Evolutionary conservation across 2,329 filamentous ascomycete species (phyloP), one percentile per base, ranked within the genome.

Genomic region (Fusarium metavorans): DNA sequence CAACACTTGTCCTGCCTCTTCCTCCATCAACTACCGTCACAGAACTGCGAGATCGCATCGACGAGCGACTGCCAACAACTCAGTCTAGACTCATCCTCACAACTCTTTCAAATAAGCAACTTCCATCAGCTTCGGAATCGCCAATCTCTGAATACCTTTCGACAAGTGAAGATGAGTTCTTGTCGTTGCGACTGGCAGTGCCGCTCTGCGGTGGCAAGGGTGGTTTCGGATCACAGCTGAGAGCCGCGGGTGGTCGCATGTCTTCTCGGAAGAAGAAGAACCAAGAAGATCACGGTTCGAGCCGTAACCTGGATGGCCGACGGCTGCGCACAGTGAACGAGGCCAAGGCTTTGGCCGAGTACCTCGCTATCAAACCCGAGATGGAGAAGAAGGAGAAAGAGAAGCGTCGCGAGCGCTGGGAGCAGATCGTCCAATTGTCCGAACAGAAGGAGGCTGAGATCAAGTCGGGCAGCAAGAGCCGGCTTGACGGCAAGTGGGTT

Each of bases 241-340:
- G 97, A 80, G 97, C 97, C 0, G 97, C 97, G 4, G 97, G 97
- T 81, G 97, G 97, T 45, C 96, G 97, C 85, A 99, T 99, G 97
- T 97, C 95, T 3, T 96, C 94, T n/a, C 90, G 90, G 79, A 97
- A 97, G 86, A 97, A 96, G 88, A 92, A 92, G 80, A 92, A 92
- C 66, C 91, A 94, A 77, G 95, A 97, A 41, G 92, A 95, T 71
- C 96, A 97, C 79, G 95, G 92, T 27, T 98, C 95, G 3, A 98
- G 94, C 80, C 92, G 97, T 73, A 99, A 98, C 76, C 88, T 99
- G 2, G 97, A 98, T 79, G 97, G 97, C 0, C 92, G 97, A 25
- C 90, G 97, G 66, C 83, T 99, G 65, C 92, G 97, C 60, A 98
- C 97, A 3, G 94, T 98, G 32, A 96, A 94, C 41, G 97, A 99